Evolutionary conservation across 768 basidiomycete genomes (phyloP), one percentile per base, ranked within the genome.

Genomic region (Amanita exitialis): DNA sequence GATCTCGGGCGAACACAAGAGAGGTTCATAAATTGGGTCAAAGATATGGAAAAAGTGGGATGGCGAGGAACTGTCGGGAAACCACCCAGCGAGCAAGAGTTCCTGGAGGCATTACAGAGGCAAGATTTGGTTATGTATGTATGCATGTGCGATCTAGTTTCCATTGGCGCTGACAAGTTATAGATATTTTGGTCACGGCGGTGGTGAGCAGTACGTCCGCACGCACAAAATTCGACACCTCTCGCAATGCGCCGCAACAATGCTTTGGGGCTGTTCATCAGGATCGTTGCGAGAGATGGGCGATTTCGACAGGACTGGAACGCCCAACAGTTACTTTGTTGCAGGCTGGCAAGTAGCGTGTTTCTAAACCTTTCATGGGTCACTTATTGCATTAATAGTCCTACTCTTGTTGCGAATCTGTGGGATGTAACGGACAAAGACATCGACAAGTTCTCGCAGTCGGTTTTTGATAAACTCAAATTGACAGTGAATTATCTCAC

Each of bases 371-470:
- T 21, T 23, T 9, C 47, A 13, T 2, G 6, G 34, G 4, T 34
- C 15, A 23, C 28, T 45, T 28, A 50, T 49, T 21, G 35, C 25
- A 8, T 45, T 35, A 54, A 47, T 54, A 93, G 95, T 55, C 95
- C 96, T 15, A 86, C 92, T 1, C 74, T 98, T 28, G 81, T 97
- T 10, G 96, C 90, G 0, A 97, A 95, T 60, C 70, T 98, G 4
- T 99, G 96, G 96, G 96, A 98, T 60, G 96, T 98, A 6, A 98
- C 95, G 0, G 96, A 99, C 70, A 79, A 84, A 42, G 96, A 99
- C 61, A 95, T 98, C 59, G 95, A 99, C 72, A 88, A 88, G 57
- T 82, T 96, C 56, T 86, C 93, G 2, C 80, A 85, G 54, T 71
- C 83, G 0, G 92, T 96, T 13, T 85, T 96, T 58, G 81, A 83